Base-by-base conservation (phyloP, 148 eudicot genomes). In the Camellia granthamiana region DNA sequence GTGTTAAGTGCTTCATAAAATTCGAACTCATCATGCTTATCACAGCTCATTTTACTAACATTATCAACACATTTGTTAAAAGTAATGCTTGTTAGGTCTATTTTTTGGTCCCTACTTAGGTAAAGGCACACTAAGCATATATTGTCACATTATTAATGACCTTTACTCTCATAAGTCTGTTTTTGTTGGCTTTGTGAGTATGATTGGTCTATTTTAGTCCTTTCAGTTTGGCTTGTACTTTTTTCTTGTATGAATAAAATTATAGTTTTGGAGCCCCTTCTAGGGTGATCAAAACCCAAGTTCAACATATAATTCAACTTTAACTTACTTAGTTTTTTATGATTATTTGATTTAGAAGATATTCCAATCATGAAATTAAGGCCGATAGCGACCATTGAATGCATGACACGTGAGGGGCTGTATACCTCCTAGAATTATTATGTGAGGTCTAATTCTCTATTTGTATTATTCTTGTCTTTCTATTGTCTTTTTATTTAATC, bases 181-280 rank as follows among this genome's bases (percentile, higher is more conserved):
- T 30, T 52, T 46, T 70, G 74, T 47, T 10, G n/a, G 38, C 47
- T 70, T 70, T 21, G 4, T 15, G 5, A 70, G 54, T 21, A 23
- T 46, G 30, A 70, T 70, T 46, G 56, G 74, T 47, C 21, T 8
- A 70, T 70, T 70, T 70, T 47, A 70, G 41, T n/a, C 43, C 42
- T 72, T 52, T 11, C 30, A 19, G 21, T 49, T 61, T 61, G 64
- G 6, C 18, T 12, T 66, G 46, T 4, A 14, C 7, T 12, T 10
- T 2, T 19, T 64, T 7, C 7, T 21, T 19, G 64, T 1, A 30
- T 30, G 38, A 30, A 30, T 7, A 1, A 63, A 1, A 2, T 19
- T 7, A 0, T 63, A 63, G 30, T 9, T 21, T 63, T 19, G 13
- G 74, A 8, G 73, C n/a, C 52, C 74, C 38, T 42, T 66, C 12